These are phyloP conservation scores for Sutorius eximius DNA, from an alignment of 1,284 basidiomycete genomes.

Conservation along the genomic window DNA sequence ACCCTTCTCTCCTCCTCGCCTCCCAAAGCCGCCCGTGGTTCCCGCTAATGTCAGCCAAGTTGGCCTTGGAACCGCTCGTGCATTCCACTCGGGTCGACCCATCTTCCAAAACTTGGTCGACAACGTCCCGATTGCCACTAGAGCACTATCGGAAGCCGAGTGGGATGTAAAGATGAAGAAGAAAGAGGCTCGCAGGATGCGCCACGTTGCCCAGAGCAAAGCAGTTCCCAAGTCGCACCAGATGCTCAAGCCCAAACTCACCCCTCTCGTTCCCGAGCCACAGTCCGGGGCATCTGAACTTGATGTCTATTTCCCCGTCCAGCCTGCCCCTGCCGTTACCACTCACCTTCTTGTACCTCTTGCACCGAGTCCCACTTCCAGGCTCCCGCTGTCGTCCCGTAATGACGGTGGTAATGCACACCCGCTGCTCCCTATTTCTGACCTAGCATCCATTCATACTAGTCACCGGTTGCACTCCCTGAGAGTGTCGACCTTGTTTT, in stretches of 20 bases:
- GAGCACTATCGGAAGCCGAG: conserved; percentile 70
- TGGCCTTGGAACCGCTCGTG: conserved; percentile 69
- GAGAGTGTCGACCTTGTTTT: conserved; percentile 67
- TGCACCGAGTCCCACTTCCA: conserved; percentile 64
- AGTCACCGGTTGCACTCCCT: conserved; percentile 55
- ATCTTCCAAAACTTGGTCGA: conserved; percentile 75
- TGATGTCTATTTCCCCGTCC: conserved; percentile 58
- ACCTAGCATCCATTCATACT: conserved; percentile 51
- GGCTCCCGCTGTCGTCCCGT: conserved; percentile 53
- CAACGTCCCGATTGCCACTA: conserved; percentile 69
- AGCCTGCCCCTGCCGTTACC: conserved; percentile 46
- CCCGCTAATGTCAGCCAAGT: conserved; percentile 58
- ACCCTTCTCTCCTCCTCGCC: conserved; percentile 43
- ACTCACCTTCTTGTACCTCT: conserved; percentile 72
- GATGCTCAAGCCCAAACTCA: conserved; percentile 38
- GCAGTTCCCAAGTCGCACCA: conserved; percentile 28
- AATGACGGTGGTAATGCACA: conserved; percentile 20
- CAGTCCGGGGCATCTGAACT: conserved; percentile 42
- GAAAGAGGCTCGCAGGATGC: conserved; percentile 42
- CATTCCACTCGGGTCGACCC: conserved; percentile 67
- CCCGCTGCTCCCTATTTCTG: conserved; percentile 56
- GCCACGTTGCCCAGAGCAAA: conserved; percentile 30
- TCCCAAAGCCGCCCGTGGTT: conserved; percentile 56
- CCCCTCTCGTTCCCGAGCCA: conserved; percentile 20
- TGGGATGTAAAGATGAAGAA: conserved; percentile 56